Evolutionary conservation across 768 basidiomycete species (phyloP).

Genomic region (Chalciporus chontae): DNA sequence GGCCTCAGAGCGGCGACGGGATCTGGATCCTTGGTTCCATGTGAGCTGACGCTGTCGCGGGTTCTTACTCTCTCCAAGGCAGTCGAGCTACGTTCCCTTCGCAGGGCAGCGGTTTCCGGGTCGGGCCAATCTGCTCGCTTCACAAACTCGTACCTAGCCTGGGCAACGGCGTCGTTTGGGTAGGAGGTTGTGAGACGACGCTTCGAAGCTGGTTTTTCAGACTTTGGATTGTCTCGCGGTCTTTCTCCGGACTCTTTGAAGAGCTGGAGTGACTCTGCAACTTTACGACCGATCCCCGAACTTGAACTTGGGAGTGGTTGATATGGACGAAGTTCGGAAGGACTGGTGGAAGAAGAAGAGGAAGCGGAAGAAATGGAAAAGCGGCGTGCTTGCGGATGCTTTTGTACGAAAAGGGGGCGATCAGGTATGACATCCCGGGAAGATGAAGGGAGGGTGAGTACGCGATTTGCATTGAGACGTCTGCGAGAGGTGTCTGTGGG

Average conservation of each 20-base stretch:
- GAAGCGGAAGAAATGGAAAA: constrained; percentile 26
- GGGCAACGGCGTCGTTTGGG: constrained; percentile 52
- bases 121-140: constrained; percentile 86
- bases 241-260: constrained; percentile 69
- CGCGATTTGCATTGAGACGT: constrained; percentile 22
- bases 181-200: constrained; percentile 34
- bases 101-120: constrained; percentile 65
- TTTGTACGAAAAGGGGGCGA: constrained; percentile 19
- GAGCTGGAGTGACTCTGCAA: constrained; percentile 75
- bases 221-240: constrained; percentile 23
- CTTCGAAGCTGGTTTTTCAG: constrained; percentile 25
- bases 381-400: constrained; percentile 34
- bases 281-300: constrained; percentile 69
- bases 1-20: constrained; percentile 23
- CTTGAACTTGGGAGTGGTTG: constrained; percentile 16
- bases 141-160: constrained; percentile 75
- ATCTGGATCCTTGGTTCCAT: constrained; percentile 23
- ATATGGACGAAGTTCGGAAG: constrained; percentile 1
- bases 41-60: constrained; percentile 40
- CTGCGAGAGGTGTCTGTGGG: constrained; percentile 24
- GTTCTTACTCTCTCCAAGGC: constrained; percentile 53
- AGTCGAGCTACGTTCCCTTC: constrained; percentile 66
- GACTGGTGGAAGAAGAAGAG: constrained; percentile 8
- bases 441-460: constrained; percentile 32
- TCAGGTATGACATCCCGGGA: constrained; percentile 21